Evolutionary conservation across 1,139 yeast species (phyloP).

Genomic region (Suzukiozyma palmioleophila): DNA sequence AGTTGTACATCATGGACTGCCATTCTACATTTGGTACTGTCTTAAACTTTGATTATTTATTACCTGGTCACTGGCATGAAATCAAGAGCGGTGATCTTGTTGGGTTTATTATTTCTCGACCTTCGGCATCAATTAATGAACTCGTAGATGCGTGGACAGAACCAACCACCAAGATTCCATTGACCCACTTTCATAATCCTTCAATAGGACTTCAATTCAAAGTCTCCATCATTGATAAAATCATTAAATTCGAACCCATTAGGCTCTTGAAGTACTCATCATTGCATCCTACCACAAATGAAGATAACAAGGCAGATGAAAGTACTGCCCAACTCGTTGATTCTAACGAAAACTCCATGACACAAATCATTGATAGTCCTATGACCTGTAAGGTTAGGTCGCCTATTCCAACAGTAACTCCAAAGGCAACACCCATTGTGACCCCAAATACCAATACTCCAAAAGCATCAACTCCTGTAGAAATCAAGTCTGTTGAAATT

Average conservation of each 20-base stretch:
- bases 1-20: conserved; percentile 25
- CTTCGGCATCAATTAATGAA: conserved; percentile 14
- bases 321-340: too few species aligned
- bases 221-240: conserved; percentile 9
- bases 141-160: conserved; percentile 11
- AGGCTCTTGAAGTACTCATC: too few species aligned
- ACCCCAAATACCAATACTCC: background rate
- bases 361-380: too few species aligned
- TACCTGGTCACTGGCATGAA: conserved; percentile 16
- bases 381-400: background rate
- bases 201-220: conserved; percentile 21
- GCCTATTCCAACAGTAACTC: background rate
- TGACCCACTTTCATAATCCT: conserved; percentile 22
- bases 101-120: conserved; percentile 31
- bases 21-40: conserved; percentile 41
- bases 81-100: conserved; percentile 22
- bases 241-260: conserved; percentile 8
- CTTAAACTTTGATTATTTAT: conserved; percentile 22
- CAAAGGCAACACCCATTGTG: background rate
- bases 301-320: too few species aligned
- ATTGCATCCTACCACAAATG: too few species aligned
- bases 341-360: too few species aligned
- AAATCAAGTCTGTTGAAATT: background rate
- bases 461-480: background rate
- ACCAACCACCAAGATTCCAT: conserved; percentile 12